These are phyloP conservation scores for Phytophthora sp. DNA, from an alignment of 352 stramenopile genomes.

Conservation along the genomic window DNA sequence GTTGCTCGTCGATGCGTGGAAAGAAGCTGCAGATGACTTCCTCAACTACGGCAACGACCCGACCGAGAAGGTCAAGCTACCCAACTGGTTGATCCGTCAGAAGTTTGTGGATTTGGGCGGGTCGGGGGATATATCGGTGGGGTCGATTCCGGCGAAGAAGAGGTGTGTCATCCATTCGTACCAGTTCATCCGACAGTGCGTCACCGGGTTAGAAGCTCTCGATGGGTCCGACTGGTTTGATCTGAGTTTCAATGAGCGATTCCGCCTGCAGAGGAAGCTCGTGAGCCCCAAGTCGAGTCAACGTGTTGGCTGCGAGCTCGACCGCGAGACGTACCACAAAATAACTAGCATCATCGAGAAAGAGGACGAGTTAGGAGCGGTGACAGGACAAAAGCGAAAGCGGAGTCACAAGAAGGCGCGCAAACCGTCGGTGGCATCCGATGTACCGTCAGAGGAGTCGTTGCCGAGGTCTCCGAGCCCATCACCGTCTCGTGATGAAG, in stretches of 20 bases:
- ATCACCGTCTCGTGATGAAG: conserved; percentile 14
- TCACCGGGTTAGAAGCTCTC: conserved; percentile 25
- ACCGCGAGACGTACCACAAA: conserved; percentile 32
- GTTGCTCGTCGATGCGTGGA: conserved; percentile 43
- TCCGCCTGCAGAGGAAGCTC: conserved; percentile 34
- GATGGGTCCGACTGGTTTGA: conserved; percentile 45
- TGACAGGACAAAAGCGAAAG: conserved; percentile 38
- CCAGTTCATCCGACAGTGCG: conserved; percentile 42
- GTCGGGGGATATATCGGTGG: conserved; percentile 34
- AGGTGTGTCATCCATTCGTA: conserved; percentile 40
- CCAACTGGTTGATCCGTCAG: conserved; percentile 50
- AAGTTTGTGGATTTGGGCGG: conserved; percentile 39
- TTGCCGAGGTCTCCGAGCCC: conserved; percentile 18
- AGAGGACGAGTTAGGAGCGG: conserved; percentile 33
- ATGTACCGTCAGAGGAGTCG: conserved; percentile 18
- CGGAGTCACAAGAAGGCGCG: conserved; percentile 20
- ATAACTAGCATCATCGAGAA: conserved; percentile 37
- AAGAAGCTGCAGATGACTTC: conserved; percentile 43
- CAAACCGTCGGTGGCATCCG: conserved; percentile 34
- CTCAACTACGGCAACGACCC: conserved; percentile 34
- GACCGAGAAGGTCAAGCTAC: conserved; percentile 43
- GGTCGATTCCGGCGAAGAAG: conserved; percentile 45
- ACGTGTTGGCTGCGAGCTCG: conserved; percentile 37
- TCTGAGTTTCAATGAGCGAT: conserved; percentile 34
- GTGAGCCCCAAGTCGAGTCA: conserved; percentile 44